Conservation (phyloP, 176 grass and related monocot species). For the Avena insularis region DNA sequence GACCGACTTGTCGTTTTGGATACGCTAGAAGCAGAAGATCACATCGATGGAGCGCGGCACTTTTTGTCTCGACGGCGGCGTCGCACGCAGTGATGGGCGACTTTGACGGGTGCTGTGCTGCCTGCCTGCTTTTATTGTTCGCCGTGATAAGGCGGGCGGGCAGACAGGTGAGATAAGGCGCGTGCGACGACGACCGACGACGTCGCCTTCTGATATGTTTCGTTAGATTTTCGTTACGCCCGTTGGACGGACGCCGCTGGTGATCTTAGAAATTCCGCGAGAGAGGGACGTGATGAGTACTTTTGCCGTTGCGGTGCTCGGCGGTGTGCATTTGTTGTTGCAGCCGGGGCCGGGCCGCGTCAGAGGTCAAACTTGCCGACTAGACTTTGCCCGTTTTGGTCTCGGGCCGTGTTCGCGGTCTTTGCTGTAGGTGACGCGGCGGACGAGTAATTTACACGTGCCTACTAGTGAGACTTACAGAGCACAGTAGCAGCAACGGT, state of each 20-base stretch:
- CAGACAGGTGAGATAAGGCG: background rate
- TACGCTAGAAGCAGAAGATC: background rate
- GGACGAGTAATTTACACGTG: background rate
- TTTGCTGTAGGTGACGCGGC: background rate
- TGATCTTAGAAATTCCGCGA: conserved; percentile 35
- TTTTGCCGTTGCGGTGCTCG: background rate
- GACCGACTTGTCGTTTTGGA: background rate
- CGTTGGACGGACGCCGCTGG: background rate
- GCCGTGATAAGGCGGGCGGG: background rate
- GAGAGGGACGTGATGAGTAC: background rate
- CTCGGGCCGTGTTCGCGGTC: background rate
- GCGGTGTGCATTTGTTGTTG: background rate
- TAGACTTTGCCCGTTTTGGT: background rate
- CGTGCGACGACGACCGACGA: background rate
- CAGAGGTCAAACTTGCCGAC: conserved; percentile 34
- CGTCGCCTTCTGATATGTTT: conserved; percentile 8
- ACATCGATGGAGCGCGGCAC: background rate
- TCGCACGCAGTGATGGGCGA: background rate
- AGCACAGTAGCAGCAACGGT: no score
- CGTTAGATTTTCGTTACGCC: background rate
- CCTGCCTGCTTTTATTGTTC: background rate
- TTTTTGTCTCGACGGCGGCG: conserved; percentile 5
- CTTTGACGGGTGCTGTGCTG: background rate
- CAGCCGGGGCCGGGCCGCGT: background rate
- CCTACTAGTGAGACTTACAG: no score